A percentile compares a stretch with the other conserved stretches of the same genome.
Conservation (phyloP, 495 filamentous ascomycete genomes). For the Aspergillus saccharolyticus region DNA sequence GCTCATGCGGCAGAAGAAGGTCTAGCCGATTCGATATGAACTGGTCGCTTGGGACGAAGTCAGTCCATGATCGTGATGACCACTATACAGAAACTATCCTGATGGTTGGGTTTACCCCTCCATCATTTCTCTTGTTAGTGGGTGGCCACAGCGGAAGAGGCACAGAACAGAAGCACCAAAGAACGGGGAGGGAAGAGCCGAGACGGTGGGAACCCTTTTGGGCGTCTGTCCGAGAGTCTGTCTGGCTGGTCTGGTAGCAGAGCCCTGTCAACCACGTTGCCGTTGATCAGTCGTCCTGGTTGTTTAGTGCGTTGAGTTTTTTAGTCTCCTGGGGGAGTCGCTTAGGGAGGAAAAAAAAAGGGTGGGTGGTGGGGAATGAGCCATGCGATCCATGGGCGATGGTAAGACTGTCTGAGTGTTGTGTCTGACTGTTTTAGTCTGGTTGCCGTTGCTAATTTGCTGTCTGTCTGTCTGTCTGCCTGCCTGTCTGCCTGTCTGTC, state of each 20-base stretch:
- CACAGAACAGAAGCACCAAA: neutral
- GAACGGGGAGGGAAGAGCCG: constrained; percentile 7
- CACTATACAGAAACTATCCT: no score
- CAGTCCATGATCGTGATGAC: neutral
- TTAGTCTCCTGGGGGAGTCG: neutral
- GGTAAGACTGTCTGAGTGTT: no score
- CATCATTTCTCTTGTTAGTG: no score
- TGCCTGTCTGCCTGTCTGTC: no score
- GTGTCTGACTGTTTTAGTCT: no score
- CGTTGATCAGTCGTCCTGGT: constrained; percentile 17
- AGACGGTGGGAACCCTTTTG: constrained; percentile 11
- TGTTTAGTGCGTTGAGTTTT: neutral
- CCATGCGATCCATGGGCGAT: neutral
- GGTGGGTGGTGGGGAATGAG: neutral
- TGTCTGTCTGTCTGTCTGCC: no score
- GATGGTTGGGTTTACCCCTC: no score
- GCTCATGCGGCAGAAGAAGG: neutral
- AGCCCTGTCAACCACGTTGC: constrained; percentile 35
- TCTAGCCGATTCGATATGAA: neutral
- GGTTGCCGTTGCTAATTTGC: no score
- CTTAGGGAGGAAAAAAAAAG: neutral
- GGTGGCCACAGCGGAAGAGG: neutral
- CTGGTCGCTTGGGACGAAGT: neutral
- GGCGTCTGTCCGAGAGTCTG: no score
- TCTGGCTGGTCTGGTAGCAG: constrained; percentile 8